These are phyloP conservation scores for Aspergillus affinis DNA, from an alignment of 495 filamentous ascomycete species.

Conservation along the genomic window DNA sequence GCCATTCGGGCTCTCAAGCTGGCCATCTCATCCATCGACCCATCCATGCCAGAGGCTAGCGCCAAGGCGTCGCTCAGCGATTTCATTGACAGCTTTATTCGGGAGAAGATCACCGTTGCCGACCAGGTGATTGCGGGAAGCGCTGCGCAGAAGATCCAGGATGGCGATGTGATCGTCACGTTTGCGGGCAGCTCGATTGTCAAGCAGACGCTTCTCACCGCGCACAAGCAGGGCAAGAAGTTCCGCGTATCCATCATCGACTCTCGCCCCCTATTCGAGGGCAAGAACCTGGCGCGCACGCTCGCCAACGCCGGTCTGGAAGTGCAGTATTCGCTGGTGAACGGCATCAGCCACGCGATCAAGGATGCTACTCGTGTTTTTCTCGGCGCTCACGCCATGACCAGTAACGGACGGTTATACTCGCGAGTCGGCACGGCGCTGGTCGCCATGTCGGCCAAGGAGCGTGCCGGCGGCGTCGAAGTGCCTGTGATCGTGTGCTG, in stretches of 20 bases:
- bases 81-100: conserved; percentile 86
- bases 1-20: conserved; percentile 93
- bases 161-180: conserved; percentile 81
- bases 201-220: conserved; percentile 72
- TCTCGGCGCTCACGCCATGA: conserved; percentile 86
- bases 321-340: conserved; percentile 77
- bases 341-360: conserved; percentile 69
- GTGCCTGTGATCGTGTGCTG: conserved; percentile 88
- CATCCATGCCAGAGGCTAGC: conserved; percentile 69
- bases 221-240: conserved; percentile 62
- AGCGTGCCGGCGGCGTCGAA: conserved; percentile 52
- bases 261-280: conserved; percentile 76
- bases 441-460: conserved; percentile 82
- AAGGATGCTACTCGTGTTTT: conserved; percentile 76
- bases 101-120: conserved; percentile 82
- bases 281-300: conserved; percentile 67
- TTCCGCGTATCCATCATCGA: conserved; percentile 89
- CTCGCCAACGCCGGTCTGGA: conserved; percentile 67
- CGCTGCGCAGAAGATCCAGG: conserved; percentile 69
- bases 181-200: conserved; percentile 88
- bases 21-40: conserved; percentile 80
- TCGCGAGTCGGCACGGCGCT: conserved; percentile 84
- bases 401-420: conserved; percentile 85
- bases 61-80: conserved; percentile 75
- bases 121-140: conserved; percentile 79